Conservation (phyloP, 139 green algal species). For the Ettlia oleoabundans region DNA sequence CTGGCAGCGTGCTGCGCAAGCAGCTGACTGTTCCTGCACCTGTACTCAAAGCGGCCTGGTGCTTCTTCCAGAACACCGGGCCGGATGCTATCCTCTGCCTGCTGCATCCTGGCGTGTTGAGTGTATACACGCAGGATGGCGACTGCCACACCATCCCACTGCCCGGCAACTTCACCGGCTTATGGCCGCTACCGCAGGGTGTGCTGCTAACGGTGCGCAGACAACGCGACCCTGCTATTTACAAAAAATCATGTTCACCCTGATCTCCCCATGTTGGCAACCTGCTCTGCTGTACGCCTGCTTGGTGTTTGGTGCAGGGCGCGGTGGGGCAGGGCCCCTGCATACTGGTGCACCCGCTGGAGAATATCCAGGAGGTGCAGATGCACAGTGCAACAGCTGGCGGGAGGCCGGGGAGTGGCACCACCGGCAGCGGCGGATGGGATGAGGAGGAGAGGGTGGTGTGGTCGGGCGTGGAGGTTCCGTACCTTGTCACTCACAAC, state of each 20-base stretch:
- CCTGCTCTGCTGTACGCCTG: no score
- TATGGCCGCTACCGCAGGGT: conserved; percentile 58
- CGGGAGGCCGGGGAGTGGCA: conserved; percentile 42
- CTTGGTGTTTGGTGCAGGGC: conserved; percentile 37
- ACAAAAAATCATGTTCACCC: no score
- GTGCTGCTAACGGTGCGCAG: conserved; percentile 63
- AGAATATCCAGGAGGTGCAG: conserved; percentile 58
- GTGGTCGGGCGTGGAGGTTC: conserved; percentile 60
- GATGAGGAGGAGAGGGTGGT: conserved; percentile 55
- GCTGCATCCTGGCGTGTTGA: conserved; percentile 58
- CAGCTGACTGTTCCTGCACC: background rate
- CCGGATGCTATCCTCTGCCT: conserved; percentile 60
- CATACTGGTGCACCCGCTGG: conserved; percentile 68
- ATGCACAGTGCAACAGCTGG: no score
- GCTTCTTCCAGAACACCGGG: conserved; percentile 45
- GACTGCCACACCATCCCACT: conserved; percentile 58
- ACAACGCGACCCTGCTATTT: no score
- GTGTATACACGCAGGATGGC: conserved; percentile 46
- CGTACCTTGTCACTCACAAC: conserved; percentile 68
- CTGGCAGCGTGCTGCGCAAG: conserved; percentile 21
- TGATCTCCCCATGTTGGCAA: no score
- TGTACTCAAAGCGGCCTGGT: conserved; percentile 43
- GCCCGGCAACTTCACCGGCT: conserved; percentile 36
- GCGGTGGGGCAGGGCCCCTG: conserved; percentile 30
- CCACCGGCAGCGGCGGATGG: conserved; percentile 40